Conservation (phyloP, 1,139 yeast species). For the Candida labiduridarum region DNA sequence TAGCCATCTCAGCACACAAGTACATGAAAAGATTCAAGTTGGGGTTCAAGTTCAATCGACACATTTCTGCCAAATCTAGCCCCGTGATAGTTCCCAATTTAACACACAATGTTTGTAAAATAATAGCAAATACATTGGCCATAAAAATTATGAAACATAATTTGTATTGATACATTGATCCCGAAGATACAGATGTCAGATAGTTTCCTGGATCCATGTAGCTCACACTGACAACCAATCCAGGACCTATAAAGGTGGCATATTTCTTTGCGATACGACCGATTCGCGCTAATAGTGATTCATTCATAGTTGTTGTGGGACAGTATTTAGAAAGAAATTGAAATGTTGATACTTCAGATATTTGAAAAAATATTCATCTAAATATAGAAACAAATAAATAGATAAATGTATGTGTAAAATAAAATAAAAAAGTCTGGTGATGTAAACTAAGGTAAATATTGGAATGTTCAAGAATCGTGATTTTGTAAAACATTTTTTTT, state of each 20-base stretch:
- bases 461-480: background rate
- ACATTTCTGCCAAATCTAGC: constrained; percentile 74
- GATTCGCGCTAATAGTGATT: constrained; percentile 1
- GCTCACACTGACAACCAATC: constrained; percentile 74
- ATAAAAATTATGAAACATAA: constrained; percentile 63
- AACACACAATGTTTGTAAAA: constrained; percentile 70
- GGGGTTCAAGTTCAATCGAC: constrained; percentile 62
- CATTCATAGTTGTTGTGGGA: background rate
- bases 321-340: background rate
- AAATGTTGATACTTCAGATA: background rate
- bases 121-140: constrained; percentile 71
- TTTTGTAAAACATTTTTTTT: background rate
- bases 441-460: background rate
- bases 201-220: constrained; percentile 86
- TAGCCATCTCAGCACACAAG: constrained; percentile 70
- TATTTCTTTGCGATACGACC: constrained; percentile 42
- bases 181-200: constrained; percentile 78
- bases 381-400: background rate
- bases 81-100: constrained; percentile 81
- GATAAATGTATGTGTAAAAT: background rate
- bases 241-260: constrained; percentile 73
- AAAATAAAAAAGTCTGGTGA: constrained; percentile 1
- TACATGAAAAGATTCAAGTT: constrained; percentile 61
- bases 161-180: constrained; percentile 70
- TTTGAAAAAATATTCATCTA: background rate